Conservation (phyloP, 23 red algal genomes). For the Rhodosorus marinus region DNA sequence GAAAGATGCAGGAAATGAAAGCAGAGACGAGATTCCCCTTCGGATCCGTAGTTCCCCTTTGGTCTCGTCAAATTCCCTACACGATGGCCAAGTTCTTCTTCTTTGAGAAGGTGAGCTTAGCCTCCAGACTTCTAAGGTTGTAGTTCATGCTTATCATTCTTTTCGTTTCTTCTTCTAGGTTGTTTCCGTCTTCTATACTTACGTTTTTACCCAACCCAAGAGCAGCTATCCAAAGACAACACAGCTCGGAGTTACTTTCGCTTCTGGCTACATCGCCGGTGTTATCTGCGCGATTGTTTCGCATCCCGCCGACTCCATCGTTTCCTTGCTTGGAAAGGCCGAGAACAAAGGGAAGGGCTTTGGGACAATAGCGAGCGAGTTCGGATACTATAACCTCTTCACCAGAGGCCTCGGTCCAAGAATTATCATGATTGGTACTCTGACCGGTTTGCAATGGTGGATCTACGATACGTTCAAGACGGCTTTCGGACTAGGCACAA, state of each 20-base stretch:
- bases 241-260: constrained; percentile 60
- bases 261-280: constrained; percentile 70
- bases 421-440: constrained; percentile 78
- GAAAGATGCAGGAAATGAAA: constrained; percentile 27
- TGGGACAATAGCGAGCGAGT: constrained; percentile 43
- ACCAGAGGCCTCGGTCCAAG: constrained; percentile 37
- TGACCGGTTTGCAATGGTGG: constrained; percentile 67
- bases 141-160: too few relatives aligned
- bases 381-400: constrained; percentile 43
- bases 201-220: constrained; percentile 71
- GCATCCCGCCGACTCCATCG: constrained; percentile 77
- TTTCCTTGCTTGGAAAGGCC: constrained; percentile 80
- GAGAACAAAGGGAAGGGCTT: constrained; percentile 53
- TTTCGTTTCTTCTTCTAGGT: too few relatives aligned
- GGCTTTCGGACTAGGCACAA: constrained; percentile 29
- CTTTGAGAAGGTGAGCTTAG: constrained; percentile 94
- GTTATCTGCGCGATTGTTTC: constrained; percentile 78
- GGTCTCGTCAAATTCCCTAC: constrained; percentile 81
- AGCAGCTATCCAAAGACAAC: constrained; percentile 67
- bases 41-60: constrained; percentile 43
- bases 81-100: constrained; percentile 96
- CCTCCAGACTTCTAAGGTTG: too few relatives aligned
- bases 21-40: constrained; percentile 61
- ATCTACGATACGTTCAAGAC: constrained; percentile 80
- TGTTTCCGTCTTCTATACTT: constrained; percentile 27